These are phyloP conservation scores for Fomitopsis betulina DNA, from an alignment of 1,284 basidiomycete genomes.

Conservation along the genomic window DNA sequence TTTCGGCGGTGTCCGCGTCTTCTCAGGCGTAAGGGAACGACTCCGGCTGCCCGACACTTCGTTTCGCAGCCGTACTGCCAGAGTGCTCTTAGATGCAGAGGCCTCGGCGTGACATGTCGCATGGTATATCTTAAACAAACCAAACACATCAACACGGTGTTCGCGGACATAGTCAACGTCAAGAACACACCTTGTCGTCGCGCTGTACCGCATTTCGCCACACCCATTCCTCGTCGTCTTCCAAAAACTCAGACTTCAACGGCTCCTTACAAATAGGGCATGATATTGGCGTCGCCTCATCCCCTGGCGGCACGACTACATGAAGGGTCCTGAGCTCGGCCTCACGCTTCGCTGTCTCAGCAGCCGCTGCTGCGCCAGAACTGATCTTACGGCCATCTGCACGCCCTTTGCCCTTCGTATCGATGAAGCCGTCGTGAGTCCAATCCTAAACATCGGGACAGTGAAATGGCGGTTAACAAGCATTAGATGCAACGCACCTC, in stretches of 20 bases:
- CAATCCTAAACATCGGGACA: constrained; percentile 60
- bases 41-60: constrained; percentile 50
- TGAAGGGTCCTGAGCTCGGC: constrained; percentile 73
- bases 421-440: constrained; percentile 61
- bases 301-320: constrained; percentile 84
- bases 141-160: neutral
- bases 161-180: neutral
- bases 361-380: constrained; percentile 55
- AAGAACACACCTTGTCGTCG: constrained; percentile 68
- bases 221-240: constrained; percentile 99
- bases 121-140: constrained; percentile 67
- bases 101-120: constrained; percentile 90
- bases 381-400: constrained; percentile 47
- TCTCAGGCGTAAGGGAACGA: constrained; percentile 71
- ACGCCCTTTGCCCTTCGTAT: constrained; percentile 63
- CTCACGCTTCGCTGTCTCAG: constrained; percentile 68
- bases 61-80: constrained; percentile 62
- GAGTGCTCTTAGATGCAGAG: constrained; percentile 49
- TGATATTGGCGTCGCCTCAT: constrained; percentile 74
- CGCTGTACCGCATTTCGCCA: constrained; percentile 90
- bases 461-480: constrained; percentile 4
- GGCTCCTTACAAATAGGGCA: constrained; percentile 98
- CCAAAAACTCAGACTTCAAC: constrained; percentile 89
- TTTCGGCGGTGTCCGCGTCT: constrained; percentile 42
- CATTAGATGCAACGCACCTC: constrained; percentile 57